A percentile compares a stretch with the other conserved stretches of the same genome.
These are phyloP conservation scores for Thuja plicata DNA, from an alignment of 83 land plant species.

Conservation along the genomic window DNA sequence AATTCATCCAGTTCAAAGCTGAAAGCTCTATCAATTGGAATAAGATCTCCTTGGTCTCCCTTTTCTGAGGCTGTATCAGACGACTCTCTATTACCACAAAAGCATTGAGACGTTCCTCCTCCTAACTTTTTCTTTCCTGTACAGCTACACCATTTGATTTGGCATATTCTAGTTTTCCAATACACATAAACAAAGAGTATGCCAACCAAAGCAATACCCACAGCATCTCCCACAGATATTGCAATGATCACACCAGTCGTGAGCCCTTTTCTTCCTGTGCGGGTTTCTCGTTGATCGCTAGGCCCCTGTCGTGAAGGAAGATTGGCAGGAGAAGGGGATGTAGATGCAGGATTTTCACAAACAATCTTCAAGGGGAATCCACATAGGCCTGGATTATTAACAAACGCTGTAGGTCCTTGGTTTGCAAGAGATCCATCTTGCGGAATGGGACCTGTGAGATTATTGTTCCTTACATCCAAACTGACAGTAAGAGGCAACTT, in stretches of 20 bases:
- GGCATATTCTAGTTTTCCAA: conserved; percentile 54
- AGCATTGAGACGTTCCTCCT: conserved; percentile 4
- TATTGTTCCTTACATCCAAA: conserved; percentile 65
- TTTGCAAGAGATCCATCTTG: conserved; percentile 62
- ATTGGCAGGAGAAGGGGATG: conserved; percentile 16
- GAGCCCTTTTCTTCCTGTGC: conserved; percentile 30
- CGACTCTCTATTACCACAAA: conserved; percentile 4
- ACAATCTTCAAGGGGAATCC: conserved; percentile 61
- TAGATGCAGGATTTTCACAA: conserved; percentile 26
- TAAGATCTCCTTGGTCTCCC: conserved; percentile 64
- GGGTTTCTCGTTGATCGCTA: not conserved
- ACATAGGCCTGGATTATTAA: conserved; percentile 61
- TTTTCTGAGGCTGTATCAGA: conserved; percentile 22
- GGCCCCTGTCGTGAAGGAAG: conserved; percentile 5
- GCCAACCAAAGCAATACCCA: conserved; percentile 58
- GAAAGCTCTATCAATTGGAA: conserved; percentile 70
- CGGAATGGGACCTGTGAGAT: conserved; percentile 76
- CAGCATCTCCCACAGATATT: conserved; percentile 67
- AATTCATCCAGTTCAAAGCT: conserved; percentile 76
- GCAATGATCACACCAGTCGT: conserved; percentile 47
- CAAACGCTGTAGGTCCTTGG: conserved; percentile 78
- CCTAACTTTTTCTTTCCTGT: conserved; percentile 20
- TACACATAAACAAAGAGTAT: conserved; percentile 54
- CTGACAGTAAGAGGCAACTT: conserved; percentile 61
- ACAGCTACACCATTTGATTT: conserved; percentile 35